Conservation (phyloP, 805 yeast genomes). For the Candida vartiovaarae region DNA sequence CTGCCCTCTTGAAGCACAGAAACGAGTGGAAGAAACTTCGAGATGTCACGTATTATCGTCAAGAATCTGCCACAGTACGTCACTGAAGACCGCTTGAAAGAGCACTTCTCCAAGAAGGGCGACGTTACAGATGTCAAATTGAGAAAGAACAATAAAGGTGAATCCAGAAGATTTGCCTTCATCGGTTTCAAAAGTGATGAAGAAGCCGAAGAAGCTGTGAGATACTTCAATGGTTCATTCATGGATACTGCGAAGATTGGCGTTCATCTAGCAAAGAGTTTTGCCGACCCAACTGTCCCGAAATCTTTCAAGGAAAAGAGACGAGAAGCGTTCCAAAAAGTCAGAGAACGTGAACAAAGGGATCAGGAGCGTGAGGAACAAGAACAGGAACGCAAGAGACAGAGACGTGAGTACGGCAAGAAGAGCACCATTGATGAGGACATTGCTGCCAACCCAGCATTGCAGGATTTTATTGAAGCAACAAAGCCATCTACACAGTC, state of each 20-base stretch:
- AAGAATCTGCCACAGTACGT: constrained; percentile 79
- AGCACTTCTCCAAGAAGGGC: constrained; percentile 54
- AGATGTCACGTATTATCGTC: constrained; percentile 83
- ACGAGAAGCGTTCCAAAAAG: constrained; percentile 40
- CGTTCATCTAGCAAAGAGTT: constrained; percentile 78
- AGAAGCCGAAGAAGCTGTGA: constrained; percentile 76
- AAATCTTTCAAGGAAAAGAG: constrained; percentile 50
- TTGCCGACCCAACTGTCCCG: constrained; percentile 79
- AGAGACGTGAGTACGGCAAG: constrained; percentile 24
- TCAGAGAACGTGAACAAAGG: constrained; percentile 43
- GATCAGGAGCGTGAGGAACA: constrained; percentile 32
- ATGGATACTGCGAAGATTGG: constrained; percentile 76
- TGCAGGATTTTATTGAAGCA: constrained; percentile 75
- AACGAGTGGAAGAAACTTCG: background rate
- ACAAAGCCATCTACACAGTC: constrained; percentile 70
- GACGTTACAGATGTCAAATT: constrained; percentile 84
- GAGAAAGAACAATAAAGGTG: constrained; percentile 74
- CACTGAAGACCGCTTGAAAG: constrained; percentile 63
- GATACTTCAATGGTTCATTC: constrained; percentile 67
- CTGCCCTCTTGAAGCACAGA: background rate
- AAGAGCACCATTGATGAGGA: constrained; percentile 44
- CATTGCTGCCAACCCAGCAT: constrained; percentile 55
- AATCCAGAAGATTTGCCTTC: constrained; percentile 89
- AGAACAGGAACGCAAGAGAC: constrained; percentile 29
- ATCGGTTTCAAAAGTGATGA: constrained; percentile 69